phyloP scores from a whole-genome alignment of 352 stramenopile species.

The Globisporangium emineosum region DNA sequence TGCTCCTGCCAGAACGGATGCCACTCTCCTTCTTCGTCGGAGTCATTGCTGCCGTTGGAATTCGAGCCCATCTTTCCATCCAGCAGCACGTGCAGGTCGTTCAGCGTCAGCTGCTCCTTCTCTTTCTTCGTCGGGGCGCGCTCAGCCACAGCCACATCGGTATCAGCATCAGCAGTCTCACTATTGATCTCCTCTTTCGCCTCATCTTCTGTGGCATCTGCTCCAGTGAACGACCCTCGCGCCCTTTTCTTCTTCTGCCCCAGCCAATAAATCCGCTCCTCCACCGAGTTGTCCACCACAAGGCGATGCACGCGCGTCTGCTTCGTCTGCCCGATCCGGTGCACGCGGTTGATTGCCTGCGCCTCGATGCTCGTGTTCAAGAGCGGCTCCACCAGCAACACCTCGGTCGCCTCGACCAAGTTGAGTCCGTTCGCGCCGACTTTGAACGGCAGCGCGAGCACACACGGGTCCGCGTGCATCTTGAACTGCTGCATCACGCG shows the following conservation, averaged over 20 bases:
- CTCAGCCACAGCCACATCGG: constrained; percentile 22
- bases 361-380: constrained; percentile 83
- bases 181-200: constrained; percentile 17
- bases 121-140: constrained; percentile 44
- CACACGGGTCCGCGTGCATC: constrained; percentile 38
- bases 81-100: constrained; percentile 43
- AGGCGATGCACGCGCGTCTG: constrained; percentile 88
- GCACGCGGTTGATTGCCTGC: constrained; percentile 88
- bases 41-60: neutral
- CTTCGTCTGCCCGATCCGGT: constrained; percentile 87
- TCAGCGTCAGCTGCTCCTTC: constrained; percentile 55
- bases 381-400: constrained; percentile 90
- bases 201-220: constrained; percentile 1
- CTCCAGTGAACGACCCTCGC: neutral
- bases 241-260: constrained; percentile 24
- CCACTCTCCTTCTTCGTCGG: neutral
- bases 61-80: constrained; percentile 17
- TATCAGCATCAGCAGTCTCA: constrained; percentile 12
- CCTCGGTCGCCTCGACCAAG: constrained; percentile 89
- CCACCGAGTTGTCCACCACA: constrained; percentile 84
- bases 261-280: constrained; percentile 83
- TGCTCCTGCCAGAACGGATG: constrained; percentile 43
- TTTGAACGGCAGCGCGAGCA: constrained; percentile 82
- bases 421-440: constrained; percentile 91
- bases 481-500: constrained; percentile 55